These are phyloP conservation scores for Amorphotheca resinae DNA, from an alignment of 495 filamentous ascomycete species.

Conservation along the genomic window DNA sequence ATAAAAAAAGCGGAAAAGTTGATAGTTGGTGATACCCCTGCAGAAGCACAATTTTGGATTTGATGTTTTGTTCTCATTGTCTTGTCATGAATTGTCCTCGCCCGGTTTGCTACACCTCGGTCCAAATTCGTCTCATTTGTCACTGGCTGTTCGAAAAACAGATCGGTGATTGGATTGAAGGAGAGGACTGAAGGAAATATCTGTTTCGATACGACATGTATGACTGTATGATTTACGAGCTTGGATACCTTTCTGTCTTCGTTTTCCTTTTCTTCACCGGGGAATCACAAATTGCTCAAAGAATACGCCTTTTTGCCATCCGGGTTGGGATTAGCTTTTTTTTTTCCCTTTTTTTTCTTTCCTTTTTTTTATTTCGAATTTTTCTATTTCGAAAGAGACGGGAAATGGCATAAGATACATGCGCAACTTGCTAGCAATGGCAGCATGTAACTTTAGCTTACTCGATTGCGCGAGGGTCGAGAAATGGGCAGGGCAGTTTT, in stretches of 20 bases:
- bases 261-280: neutral
- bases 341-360: neutral
- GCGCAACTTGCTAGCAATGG: neutral
- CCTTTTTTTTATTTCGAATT: neutral
- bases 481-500: no score
- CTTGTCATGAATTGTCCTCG: neutral
- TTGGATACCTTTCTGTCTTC: neutral
- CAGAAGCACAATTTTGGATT: neutral
- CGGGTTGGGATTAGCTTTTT: no score
- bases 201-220: slow-evolving; percentile 20
- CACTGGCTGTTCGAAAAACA: no score
- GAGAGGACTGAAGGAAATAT: no score
- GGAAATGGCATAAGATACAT: neutral
- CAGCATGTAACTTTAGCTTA: neutral
- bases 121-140: slow-evolving; percentile 2
- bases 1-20: slow-evolving; percentile 2
- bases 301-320: no score
- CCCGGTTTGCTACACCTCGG: neutral
- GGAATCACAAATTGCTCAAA: neutral
- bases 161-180: no score
- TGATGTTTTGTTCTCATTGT: neutral
- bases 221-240: slow-evolving; percentile 22
- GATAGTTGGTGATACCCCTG: neutral
- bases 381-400: neutral
- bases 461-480: no score